Evolutionary conservation across 2,329 filamentous ascomycete genomes (phyloP).

Genomic region (Aspergillus hiratsukae): DNA sequence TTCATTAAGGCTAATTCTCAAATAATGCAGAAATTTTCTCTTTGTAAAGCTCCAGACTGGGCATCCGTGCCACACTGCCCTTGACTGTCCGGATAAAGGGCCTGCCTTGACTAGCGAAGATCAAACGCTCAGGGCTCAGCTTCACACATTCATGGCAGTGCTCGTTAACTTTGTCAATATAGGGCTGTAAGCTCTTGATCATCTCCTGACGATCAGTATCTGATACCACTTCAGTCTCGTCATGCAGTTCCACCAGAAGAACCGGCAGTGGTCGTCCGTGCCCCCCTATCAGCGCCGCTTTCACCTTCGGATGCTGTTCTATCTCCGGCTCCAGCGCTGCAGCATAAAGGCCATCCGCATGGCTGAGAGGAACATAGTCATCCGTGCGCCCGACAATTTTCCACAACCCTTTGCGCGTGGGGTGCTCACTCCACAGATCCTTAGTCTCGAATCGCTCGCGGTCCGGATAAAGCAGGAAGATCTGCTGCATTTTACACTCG

Average conservation of each 20-base stretch:
- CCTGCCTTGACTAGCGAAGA: slow-evolving; percentile 13
- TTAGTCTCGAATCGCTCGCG: slow-evolving; percentile 16
- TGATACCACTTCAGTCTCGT: background rate
- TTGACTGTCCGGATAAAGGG: slow-evolving; percentile 18
- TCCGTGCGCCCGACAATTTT: slow-evolving; percentile 21
- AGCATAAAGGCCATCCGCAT: slow-evolving; percentile 20
- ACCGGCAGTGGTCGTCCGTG: slow-evolving; percentile 16
- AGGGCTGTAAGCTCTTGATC: slow-evolving; percentile 9
- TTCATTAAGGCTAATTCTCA: background rate
- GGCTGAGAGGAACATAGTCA: slow-evolving; percentile 14
- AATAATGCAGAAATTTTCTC: slow-evolving; percentile 13
- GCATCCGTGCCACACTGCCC: slow-evolving; percentile 14
- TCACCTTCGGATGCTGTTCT: slow-evolving; percentile 14
- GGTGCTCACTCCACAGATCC: slow-evolving; percentile 22
- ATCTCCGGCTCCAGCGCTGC: slow-evolving; percentile 21
- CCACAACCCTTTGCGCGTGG: slow-evolving; percentile 18
- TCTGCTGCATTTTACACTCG: slow-evolving; percentile 12
- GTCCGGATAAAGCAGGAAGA: slow-evolving; percentile 19
- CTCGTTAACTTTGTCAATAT: slow-evolving; percentile 16
- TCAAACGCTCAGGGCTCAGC: slow-evolving; percentile 12
- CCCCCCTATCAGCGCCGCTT: slow-evolving; percentile 19
- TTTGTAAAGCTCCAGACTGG: slow-evolving; percentile 12
- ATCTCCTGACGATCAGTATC: background rate
- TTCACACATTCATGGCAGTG: slow-evolving; percentile 15
- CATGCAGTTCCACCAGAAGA: slow-evolving; percentile 16